Conservation (phyloP, 768 basidiomycete genomes). For the Podaxis sp. region DNA sequence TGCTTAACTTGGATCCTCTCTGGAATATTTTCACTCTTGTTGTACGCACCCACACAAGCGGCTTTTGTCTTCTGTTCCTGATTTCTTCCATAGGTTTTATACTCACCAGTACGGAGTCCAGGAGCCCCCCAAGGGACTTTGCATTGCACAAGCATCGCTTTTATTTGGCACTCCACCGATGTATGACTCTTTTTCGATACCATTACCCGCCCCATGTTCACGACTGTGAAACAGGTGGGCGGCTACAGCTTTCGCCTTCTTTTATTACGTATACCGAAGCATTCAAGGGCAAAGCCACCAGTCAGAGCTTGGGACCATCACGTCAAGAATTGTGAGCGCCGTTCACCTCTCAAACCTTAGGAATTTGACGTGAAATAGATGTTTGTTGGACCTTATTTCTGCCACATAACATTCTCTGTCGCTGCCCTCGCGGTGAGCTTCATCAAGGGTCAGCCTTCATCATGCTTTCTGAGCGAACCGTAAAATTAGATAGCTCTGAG, state of each 20-base stretch:
- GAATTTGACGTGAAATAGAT: slow-evolving; percentile 25
- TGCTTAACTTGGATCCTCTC: too few relatives aligned
- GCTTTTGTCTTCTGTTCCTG: too few relatives aligned
- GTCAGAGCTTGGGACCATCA: slow-evolving; percentile 4
- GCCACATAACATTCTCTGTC: slow-evolving; percentile 27
- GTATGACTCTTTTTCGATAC: slow-evolving; percentile 20
- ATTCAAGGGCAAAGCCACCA: slow-evolving; percentile 15
- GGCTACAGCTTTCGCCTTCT: slow-evolving; percentile 32
- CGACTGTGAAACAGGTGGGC: slow-evolving; percentile 28
- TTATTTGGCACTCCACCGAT: slow-evolving; percentile 41
- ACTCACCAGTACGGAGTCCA: too few relatives aligned
- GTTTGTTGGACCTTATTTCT: slow-evolving; percentile 35
- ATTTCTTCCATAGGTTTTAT: too few relatives aligned
- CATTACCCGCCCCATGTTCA: neutral
- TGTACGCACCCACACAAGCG: too few relatives aligned
- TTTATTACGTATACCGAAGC: slow-evolving; percentile 29
- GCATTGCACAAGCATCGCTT: slow-evolving; percentile 41
- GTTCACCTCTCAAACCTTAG: neutral
- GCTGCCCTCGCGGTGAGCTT: slow-evolving; percentile 28
- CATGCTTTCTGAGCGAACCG: neutral
- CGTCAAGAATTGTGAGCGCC: slow-evolving; percentile 24
- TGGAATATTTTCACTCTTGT: too few relatives aligned
- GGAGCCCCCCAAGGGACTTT: too few relatives aligned
- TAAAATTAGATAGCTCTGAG: slow-evolving; percentile 23
- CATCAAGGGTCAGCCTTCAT: neutral